Percentiles rank a stretch among this genome's conserved stretches.
Evolutionary conservation across 129 eudicot species (phyloP).

Genomic region (Apium graveolens): DNA sequence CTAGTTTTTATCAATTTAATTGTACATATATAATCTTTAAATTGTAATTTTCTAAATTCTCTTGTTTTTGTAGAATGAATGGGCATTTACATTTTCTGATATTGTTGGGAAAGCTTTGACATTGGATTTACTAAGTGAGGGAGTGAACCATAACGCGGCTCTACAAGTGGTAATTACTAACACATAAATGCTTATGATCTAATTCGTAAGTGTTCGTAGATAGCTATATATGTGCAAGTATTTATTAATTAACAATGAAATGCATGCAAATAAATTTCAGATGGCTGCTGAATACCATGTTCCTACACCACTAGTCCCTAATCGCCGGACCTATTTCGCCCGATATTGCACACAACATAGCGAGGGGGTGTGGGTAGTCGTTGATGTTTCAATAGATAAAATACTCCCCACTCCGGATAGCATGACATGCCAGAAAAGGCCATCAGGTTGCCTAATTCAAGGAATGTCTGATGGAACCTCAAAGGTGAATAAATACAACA

Average conservation of each 20-base stretch:
- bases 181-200: slow-evolving; percentile 36
- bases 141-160: slow-evolving; percentile 26
- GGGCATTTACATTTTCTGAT: slow-evolving; percentile 43
- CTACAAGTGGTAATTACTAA: slow-evolving; percentile 30
- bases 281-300: slow-evolving; percentile 30
- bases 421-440: too few relatives aligned
- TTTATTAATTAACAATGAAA: not conserved
- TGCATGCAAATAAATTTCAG: slow-evolving; percentile 14
- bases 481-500: too few relatives aligned
- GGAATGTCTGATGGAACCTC: too few relatives aligned
- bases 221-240: not conserved
- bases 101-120: slow-evolving; percentile 46
- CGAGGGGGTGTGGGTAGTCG: too few relatives aligned
- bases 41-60: not conserved
- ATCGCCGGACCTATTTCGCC: not conserved
- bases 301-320: not conserved
- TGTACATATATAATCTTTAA: not conserved
- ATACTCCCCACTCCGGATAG: too few relatives aligned
- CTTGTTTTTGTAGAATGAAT: slow-evolving; percentile 30
- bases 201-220: slow-evolving; percentile 6
- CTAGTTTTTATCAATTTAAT: not conserved
- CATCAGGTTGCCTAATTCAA: too few relatives aligned
- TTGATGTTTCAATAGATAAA: too few relatives aligned
- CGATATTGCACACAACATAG: not conserved
- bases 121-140: slow-evolving; percentile 43